Evolutionary conservation across 805 yeast species (phyloP).

Genomic region (Pichia sporocuriosa): DNA sequence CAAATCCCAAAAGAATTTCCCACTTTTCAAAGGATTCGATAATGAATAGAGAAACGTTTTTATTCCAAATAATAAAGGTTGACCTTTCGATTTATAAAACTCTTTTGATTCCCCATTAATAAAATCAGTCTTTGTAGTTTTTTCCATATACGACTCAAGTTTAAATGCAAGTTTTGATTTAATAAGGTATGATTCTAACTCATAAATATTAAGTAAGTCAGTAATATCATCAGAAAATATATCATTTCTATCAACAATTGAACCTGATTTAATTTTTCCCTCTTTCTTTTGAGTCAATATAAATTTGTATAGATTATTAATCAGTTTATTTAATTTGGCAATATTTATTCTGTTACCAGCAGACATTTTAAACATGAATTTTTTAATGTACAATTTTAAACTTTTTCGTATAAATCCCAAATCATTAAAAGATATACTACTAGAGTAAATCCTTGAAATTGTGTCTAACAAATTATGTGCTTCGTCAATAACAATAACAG

Average conservation of each 20-base stretch:
- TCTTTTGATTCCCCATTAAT: no score
- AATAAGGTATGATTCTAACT: constrained; percentile 55
- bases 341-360: constrained; percentile 67
- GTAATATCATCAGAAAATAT: constrained; percentile 55
- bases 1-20: constrained; percentile 60
- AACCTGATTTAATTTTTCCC: constrained; percentile 42
- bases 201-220: constrained; percentile 65
- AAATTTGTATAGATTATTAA: constrained; percentile 45
- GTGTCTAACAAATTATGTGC: constrained; percentile 87
- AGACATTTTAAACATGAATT: constrained; percentile 59
- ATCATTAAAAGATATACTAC: constrained; percentile 45
- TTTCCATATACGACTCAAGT: constrained; percentile 61
- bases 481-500: constrained; percentile 80
- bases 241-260: constrained; percentile 41
- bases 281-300: constrained; percentile 29
- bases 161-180: constrained; percentile 77
- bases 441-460: constrained; percentile 61
- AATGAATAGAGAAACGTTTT: constrained; percentile 57
- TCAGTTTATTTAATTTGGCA: constrained; percentile 52
- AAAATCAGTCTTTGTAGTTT: constrained; percentile 9
- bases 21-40: constrained; percentile 72
- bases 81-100: constrained; percentile 13
- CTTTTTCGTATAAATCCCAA: constrained; percentile 40
- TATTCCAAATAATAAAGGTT: constrained; percentile 60
- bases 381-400: constrained; percentile 47